Evolutionary conservation across 495 filamentous ascomycete species (phyloP), one percentile per base, ranked within the genome.

Genomic region (Durotheca rogersii): DNA sequence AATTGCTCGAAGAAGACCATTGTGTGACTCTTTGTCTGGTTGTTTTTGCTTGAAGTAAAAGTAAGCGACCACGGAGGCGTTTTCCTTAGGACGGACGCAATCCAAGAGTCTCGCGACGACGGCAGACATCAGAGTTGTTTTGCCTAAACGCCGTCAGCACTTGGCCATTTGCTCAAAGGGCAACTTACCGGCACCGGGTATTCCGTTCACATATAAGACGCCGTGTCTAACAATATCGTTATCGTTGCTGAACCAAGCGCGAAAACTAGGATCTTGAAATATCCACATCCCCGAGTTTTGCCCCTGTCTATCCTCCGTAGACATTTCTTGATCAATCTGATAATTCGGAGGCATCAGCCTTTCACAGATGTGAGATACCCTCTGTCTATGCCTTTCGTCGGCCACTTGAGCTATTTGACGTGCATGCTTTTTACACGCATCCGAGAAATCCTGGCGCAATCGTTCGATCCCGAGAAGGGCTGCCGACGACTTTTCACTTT

Each of bases 31-130:
- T 17, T 51, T 51, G 9, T 34, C 25, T 7, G 12, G 29, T n/a
- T 51, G 16, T 6, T 27, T 42, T 7, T 43, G 47, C 39, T 51
- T 51, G 39, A 51, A 51, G 31, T 51, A 51, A 27, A 51, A 51
- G 15, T 42, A 51, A 12, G 39, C 30, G 9, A 41, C 12, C 12
- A 19, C 16, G 14, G 18, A 7, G 18, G 11, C 43, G 6, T 9
- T 20, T 27, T 1, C 20, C n/a, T 6, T 9, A 36, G 15, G 10
- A n/a, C 9, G n/a, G 16, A 9, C 33, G 2, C 3, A 7, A 15
- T 51, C 39, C 14, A 43, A 16, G 11, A 43, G 14, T 20, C 19
- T 43, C 34, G 16, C 34, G 19, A 44, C 43, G 3, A 51, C 39
- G 1, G 7, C n/a, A n/a, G 47, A 51, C 16, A 43, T 37, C 12